Percentiles rank a stretch among this genome's conserved stretches.
Evolutionary conservation across 2,329 filamentous ascomycete genomes (phyloP).

Genomic region (Fusarium austroafricanum): DNA sequence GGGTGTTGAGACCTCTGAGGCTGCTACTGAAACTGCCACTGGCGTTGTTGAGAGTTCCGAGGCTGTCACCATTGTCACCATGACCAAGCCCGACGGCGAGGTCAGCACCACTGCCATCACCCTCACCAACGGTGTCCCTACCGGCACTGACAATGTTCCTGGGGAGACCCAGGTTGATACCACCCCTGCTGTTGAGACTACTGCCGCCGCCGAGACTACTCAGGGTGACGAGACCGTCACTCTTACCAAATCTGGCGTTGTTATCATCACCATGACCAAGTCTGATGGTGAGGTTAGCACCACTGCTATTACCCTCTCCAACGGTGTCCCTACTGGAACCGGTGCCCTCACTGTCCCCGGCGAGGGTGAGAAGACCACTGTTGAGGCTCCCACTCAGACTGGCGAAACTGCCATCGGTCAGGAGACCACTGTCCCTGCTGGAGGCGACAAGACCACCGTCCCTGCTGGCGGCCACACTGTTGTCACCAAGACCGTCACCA

Average conservation of each 20-base stretch:
- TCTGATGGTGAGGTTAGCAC: conserved; percentile 31
- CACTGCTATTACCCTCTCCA: conserved; percentile 26
- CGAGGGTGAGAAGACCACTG: conserved; percentile 16
- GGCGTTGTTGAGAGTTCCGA: conserved; percentile 12
- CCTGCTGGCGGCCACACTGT: conserved; percentile 19
- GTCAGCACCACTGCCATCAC: conserved; percentile 25
- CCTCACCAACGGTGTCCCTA: conserved; percentile 27
- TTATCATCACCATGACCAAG: conserved; percentile 36
- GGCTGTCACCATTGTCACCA: conserved; percentile 27
- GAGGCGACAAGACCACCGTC: conserved; percentile 24
- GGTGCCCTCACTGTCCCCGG: conserved; percentile 20
- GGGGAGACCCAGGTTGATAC: conserved; percentile 14
- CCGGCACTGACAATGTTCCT: conserved; percentile 28
- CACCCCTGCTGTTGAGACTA: conserved; percentile 1
- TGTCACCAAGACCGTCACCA: conserved; percentile 37
- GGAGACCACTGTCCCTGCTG: conserved; percentile 10
- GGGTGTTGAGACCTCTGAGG: conserved; percentile 32
- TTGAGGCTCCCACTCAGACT: conserved; percentile 2
- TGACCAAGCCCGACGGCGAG: conserved; percentile 38
- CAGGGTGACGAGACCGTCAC: conserved; percentile 14
- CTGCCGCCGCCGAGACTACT: conserved; percentile 15
- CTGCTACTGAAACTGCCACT: conserved; percentile 9
- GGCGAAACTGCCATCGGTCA: conserved; percentile 18
- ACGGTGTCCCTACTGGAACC: conserved; percentile 26
- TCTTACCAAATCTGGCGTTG: conserved; percentile 11